Evolutionary conservation across 192 early-diverging fungal genomes (phyloP).

Genomic region (Entophlyctis luteolus): DNA sequence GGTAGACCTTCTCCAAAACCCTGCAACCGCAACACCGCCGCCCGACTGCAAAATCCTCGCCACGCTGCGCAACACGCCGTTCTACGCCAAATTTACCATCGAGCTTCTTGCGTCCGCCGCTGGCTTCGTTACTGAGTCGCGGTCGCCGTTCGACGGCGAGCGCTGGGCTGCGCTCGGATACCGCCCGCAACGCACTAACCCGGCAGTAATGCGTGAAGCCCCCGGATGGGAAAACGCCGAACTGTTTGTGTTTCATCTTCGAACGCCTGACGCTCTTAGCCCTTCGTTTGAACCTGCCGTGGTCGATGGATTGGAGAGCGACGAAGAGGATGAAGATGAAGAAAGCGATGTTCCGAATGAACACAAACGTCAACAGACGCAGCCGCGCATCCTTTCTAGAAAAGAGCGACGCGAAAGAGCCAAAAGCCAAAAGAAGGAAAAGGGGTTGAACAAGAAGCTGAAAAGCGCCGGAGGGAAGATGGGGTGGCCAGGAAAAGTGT

Average conservation of each 20-base stretch:
- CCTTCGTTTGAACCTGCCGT: not conserved
- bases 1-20: not conserved
- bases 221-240: constrained; percentile 39
- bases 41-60: constrained; percentile 30
- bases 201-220: constrained; percentile 39
- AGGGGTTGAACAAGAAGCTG: not conserved
- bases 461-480: not conserved
- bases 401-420: not conserved
- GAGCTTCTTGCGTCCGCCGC: constrained; percentile 17
- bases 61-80: constrained; percentile 38
- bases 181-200: constrained; percentile 39
- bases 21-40: not conserved
- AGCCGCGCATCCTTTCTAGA: no score
- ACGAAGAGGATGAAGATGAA: constrained; percentile 9
- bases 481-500: not conserved
- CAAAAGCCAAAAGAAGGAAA: not conserved
- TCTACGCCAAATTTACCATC: constrained; percentile 35
- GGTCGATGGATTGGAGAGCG: not conserved
- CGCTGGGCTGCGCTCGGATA: constrained; percentile 38
- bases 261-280: not conserved
- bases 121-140: constrained; percentile 20
- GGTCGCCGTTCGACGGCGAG: constrained; percentile 28
- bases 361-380: not conserved
- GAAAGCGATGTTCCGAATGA: not conserved
- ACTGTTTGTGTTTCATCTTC: constrained; percentile 32